Percentiles rank a stretch among this genome's conserved stretches.
Conservation (phyloP, 129 eudicot genomes). For the Flaveria robusta region DNA sequence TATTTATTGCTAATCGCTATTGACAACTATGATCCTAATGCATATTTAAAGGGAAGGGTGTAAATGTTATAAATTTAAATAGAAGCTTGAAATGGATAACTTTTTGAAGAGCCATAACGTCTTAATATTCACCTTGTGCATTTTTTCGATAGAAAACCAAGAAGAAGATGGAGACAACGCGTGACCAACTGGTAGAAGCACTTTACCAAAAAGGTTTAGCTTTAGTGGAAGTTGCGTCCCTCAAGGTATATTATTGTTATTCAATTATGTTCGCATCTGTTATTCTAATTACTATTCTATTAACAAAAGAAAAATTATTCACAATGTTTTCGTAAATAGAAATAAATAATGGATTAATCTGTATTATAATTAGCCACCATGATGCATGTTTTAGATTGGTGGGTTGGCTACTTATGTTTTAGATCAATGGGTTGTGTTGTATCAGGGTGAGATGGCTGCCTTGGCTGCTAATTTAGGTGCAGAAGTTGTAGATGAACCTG, state of each 20-base stretch:
- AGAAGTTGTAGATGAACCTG: constrained; percentile 40
- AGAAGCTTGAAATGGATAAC: too few relatives aligned
- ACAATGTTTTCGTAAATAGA: neutral
- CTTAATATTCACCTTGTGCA: neutral
- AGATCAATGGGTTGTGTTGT: neutral
- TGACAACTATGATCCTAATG: too few relatives aligned
- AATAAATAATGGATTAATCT: neutral
- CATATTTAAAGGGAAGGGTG: too few relatives aligned
- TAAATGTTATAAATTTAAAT: too few relatives aligned
- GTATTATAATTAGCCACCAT: constrained; percentile 1
- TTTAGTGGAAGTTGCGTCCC: constrained; percentile 61
- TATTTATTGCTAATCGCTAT: too few relatives aligned
- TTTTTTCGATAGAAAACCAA: constrained; percentile 45
- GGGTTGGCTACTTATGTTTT: constrained; percentile 15
- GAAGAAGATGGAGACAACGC: constrained; percentile 86
- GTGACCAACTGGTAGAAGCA: constrained; percentile 88
- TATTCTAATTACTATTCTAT: neutral
- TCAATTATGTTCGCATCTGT: neutral
- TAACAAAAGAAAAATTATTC: neutral
- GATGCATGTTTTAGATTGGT: too few relatives aligned
- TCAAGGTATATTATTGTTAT: constrained; percentile 56
- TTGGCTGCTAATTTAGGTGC: constrained; percentile 43
- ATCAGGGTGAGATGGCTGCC: constrained; percentile 61
- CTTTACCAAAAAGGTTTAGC: constrained; percentile 96
- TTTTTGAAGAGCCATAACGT: neutral